Base-by-base conservation (phyloP, 345 rosid species). In the Noccaea caerulescens region DNA sequence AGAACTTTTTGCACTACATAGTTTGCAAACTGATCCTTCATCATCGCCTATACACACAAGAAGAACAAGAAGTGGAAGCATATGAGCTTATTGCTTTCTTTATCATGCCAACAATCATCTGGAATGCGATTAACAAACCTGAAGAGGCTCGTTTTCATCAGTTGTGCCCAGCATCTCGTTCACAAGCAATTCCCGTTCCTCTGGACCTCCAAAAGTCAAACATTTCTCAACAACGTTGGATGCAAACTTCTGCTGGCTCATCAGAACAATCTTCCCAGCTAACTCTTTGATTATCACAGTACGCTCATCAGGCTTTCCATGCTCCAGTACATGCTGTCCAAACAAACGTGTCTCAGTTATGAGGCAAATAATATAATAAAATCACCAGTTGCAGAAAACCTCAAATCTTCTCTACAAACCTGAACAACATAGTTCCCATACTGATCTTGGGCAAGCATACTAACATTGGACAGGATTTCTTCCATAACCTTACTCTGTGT, bases 201-300 rank as follows among this genome's bases (percentile, higher is more conserved):
- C 66, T 44, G 87, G 85, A 64, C 86, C 81, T 69, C 98, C 96
- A 78, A 88, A 93, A 52, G 87, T 80, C 59, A 93, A 66, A 72
- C 98, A 93, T 77, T 93, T 93, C 78, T 93, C 98, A 46, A 93
- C 81, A 62, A 93, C 98, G 63, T 93, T 93, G 6, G 98, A 93
- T n/a, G 98, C 98, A 79, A 93, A 93, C 81, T 93, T 93, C 73
- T 93, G 98, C 80, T 93, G 98, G 70, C 98, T 93, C 98, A 93
- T 93, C 65, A 84, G 88, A 73, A 93, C 94, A 32, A 93, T 89
- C 80, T 87, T 89, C 67, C 97, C 98, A 7, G 91, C 82, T 59
- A 93, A 64, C 63, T 87, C 87, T 76, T 73, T 84, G 41, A 93
- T 86, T 72, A 93, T 87, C 37, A 82, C 77, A 13, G 96, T 72